phyloP scores from a whole-genome alignment of 768 basidiomycete genomes.

The Bullera alba region DNA sequence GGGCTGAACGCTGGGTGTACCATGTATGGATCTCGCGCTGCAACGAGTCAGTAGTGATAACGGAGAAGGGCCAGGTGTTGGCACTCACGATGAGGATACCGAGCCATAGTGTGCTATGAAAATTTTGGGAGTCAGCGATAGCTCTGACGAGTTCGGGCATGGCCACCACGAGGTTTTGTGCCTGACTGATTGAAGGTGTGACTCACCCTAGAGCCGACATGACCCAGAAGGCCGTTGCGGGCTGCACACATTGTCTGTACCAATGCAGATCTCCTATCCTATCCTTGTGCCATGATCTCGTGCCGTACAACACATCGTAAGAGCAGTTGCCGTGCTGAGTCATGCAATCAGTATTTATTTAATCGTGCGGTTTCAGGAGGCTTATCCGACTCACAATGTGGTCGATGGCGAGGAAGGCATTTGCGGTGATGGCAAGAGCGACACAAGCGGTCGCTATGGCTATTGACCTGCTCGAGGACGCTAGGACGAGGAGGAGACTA shows the following conservation, averaged over 20 bases:
- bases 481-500: not conserved
- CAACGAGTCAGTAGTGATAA: no score
- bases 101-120: not conserved
- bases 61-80: no score
- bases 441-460: constrained; percentile 1
- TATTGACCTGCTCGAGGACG: not conserved
- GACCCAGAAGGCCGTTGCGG: constrained; percentile 12
- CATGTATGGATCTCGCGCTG: no score
- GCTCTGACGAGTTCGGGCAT: not conserved
- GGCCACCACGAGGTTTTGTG: not conserved
- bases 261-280: constrained; percentile 9
- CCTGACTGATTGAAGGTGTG: not conserved
- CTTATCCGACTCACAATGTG: constrained; percentile 7
- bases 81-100: not conserved
- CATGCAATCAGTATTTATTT: no score
- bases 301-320: constrained; percentile 8
- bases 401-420: constrained; percentile 10
- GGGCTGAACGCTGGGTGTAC: no score
- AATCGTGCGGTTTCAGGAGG: no score
- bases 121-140: no score
- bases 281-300: constrained; percentile 2
- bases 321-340: constrained; percentile 10
- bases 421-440: not conserved
- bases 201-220: constrained; percentile 48
- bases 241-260: constrained; percentile 10